Evolutionary conservation across 495 filamentous ascomycete species (phyloP).

Genomic region (Letharia columbiana): DNA sequence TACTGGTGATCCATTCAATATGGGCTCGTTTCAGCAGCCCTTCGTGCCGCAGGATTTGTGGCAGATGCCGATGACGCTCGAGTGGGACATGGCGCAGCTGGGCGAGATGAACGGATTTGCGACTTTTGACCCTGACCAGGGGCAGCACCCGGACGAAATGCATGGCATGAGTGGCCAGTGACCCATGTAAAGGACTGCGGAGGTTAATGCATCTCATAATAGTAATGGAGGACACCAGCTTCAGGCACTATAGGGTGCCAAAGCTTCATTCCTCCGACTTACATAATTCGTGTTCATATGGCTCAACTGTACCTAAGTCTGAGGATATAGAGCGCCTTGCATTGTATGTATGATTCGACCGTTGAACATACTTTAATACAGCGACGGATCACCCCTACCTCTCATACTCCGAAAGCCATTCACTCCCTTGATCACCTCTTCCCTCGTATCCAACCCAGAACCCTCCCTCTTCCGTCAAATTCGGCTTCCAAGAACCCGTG

Average conservation of each 20-base stretch:
- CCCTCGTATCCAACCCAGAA: too few species aligned
- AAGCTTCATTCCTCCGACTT: neutral
- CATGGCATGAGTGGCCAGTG: neutral
- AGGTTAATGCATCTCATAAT: neutral
- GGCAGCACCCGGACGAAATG: neutral
- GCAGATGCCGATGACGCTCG: constrained; percentile 91
- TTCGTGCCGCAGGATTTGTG: constrained; percentile 96
- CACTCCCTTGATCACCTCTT: too few species aligned
- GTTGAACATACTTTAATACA: neutral
- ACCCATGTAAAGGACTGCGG: neutral
- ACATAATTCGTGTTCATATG: neutral
- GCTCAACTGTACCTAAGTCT: neutral
- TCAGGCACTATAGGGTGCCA: neutral
- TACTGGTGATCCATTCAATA: constrained; percentile 30
- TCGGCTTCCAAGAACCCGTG: too few species aligned
- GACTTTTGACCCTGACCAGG: neutral
- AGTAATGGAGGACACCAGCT: neutral
- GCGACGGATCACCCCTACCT: neutral
- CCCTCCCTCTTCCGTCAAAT: too few species aligned
- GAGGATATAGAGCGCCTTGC: neutral
- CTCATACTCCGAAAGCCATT: neutral
- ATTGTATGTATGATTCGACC: neutral
- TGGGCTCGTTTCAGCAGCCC: constrained; percentile 68
- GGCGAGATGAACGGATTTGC: constrained; percentile 32
- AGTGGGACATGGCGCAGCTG: constrained; percentile 98